Conservation (phyloP, 441 rosid species). For the Jatropha multifida region DNA sequence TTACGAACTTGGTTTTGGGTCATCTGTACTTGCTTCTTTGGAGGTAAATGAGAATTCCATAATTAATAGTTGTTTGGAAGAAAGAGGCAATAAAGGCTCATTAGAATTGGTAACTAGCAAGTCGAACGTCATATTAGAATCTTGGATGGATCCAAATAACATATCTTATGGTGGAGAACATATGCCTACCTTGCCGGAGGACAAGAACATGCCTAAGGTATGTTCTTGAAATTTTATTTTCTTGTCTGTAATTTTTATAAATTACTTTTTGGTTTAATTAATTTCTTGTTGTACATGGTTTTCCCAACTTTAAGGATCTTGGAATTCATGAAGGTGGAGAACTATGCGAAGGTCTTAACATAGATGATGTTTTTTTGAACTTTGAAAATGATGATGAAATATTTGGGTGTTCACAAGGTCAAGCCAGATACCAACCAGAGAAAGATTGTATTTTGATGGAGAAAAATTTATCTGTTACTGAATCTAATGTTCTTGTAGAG, state of each 20-base stretch:
- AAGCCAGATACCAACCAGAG: constrained; percentile 32
- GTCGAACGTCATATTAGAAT: background rate
- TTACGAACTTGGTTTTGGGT: constrained; percentile 41
- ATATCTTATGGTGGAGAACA: constrained; percentile 42
- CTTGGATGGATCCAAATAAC: constrained; percentile 37
- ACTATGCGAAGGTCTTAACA: constrained; percentile 51
- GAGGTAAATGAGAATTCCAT: constrained; percentile 31
- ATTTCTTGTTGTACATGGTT: constrained; percentile 23
- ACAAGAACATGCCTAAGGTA: constrained; percentile 22
- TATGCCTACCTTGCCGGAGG: constrained; percentile 33
- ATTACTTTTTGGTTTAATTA: background rate
- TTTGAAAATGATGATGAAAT: constrained; percentile 53
- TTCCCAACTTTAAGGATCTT: constrained; percentile 35
- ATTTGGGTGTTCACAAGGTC: constrained; percentile 39
- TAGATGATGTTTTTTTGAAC: constrained; percentile 50
- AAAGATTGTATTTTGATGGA: constrained; percentile 36
- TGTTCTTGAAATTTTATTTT: constrained; percentile 10
- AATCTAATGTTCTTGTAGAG: constrained; percentile 40
- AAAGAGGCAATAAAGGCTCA: constrained; percentile 28
- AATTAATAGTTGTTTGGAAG: constrained; percentile 26
- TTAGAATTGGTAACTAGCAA: constrained; percentile 17
- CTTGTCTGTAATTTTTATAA: too few relatives aligned
- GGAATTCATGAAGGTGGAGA: constrained; percentile 43
- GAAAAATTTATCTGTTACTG: constrained; percentile 42
- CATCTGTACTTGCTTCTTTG: constrained; percentile 40